Evolutionary conservation across 768 basidiomycete species (phyloP).

Genomic region (Podaxis rugospora): DNA sequence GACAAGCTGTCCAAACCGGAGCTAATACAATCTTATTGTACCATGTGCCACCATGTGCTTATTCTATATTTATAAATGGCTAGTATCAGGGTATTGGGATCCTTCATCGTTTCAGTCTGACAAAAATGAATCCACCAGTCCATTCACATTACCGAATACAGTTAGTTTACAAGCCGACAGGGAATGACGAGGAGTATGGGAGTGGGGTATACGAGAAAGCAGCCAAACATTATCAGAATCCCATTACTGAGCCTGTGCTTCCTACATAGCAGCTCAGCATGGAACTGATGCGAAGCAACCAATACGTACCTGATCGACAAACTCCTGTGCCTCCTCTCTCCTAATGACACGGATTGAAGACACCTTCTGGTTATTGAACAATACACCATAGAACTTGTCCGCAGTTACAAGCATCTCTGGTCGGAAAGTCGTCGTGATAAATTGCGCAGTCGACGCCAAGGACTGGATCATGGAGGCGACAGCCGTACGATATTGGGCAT

Average conservation of each 20-base stretch:
- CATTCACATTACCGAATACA: not conserved
- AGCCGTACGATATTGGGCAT: slow-evolving; percentile 95
- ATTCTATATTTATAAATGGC: too few species aligned
- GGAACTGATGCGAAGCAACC: not conserved
- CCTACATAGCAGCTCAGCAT: slow-evolving; percentile 14
- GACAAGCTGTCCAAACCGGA: not conserved
- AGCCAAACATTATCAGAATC: not conserved
- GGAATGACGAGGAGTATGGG: not conserved
- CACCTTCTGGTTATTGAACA: slow-evolving; percentile 95
- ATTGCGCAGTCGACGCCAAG: slow-evolving; percentile 82
- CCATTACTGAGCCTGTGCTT: slow-evolving; percentile 28
- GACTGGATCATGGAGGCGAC: slow-evolving; percentile 97
- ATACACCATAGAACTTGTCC: slow-evolving; percentile 95
- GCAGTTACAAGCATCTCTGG: slow-evolving; percentile 95
- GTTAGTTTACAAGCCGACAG: not conserved
- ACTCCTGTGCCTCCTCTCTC: slow-evolving; percentile 88
- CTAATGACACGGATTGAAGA: slow-evolving; percentile 85
- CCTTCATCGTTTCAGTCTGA: too few species aligned
- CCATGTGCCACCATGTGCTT: too few species aligned
- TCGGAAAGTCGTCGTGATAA: slow-evolving; percentile 97
- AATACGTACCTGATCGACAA: slow-evolving; percentile 76
- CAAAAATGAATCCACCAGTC: too few species aligned
- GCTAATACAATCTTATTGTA: too few species aligned
- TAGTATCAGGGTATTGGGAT: too few species aligned
- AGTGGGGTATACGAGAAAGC: too few species aligned